A percentile compares a stretch with the other conserved stretches of the same genome.
Evolutionary conservation across 768 basidiomycete species (phyloP).

Genomic region (Kwoniella mangroviensis): DNA sequence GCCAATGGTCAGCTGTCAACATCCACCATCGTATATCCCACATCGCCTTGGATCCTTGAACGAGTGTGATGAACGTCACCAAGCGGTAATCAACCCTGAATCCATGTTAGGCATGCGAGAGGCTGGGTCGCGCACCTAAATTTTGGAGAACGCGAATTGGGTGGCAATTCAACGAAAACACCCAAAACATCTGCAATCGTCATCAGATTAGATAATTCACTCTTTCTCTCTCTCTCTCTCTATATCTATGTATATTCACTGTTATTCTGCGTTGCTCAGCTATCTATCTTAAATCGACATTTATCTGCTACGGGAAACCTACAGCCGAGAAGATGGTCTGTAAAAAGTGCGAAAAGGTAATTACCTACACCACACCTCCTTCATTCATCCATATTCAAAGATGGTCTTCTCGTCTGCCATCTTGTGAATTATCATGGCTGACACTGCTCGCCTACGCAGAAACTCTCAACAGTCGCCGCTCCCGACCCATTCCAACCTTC

Average conservation of each 20-base stretch:
- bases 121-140: not conserved
- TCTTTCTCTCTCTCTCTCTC: not conserved
- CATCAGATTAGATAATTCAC: not conserved
- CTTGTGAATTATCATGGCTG: not conserved
- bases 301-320: not conserved
- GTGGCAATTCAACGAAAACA: conserved; percentile 1
- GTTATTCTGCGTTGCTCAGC: too few species aligned
- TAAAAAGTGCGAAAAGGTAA: conserved; percentile 58
- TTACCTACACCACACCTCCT: not conserved
- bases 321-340: conserved; percentile 55
- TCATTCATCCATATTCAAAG: not conserved
- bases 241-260: too few species aligned
- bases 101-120: not conserved
- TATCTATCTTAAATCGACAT: not conserved
- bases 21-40: not conserved
- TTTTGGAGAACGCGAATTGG: not conserved
- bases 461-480: conserved; percentile 54
- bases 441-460: conserved; percentile 28
- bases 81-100: not conserved
- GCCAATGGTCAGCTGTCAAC: not conserved
- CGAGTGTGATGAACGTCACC: conserved; percentile 2
- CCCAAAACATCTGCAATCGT: not conserved
- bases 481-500: conserved; percentile 56
- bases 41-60: not conserved
- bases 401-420: not conserved